Evolutionary conservation across 2,329 filamentous ascomycete genomes (phyloP), one percentile per base, ranked within the genome.

Genomic region (Microcyclospora pomicola): DNA sequence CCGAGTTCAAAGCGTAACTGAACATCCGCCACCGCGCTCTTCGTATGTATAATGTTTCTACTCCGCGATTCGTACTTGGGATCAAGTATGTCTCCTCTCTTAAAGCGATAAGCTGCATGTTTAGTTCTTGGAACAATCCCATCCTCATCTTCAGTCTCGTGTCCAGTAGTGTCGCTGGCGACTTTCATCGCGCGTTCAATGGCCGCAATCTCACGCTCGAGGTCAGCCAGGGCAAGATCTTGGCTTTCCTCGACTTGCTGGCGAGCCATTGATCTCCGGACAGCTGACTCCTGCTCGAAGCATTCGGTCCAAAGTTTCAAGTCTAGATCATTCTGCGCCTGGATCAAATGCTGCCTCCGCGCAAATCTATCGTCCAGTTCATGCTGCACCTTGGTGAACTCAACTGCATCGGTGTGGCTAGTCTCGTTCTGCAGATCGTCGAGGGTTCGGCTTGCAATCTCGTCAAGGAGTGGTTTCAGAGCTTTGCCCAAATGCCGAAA

Each of bases 381-480:
- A 3, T 60, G 54, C 47, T 68, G 64, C 38, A 80, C 59, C 6
- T 40, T 36, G 11, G 31, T 40, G 13, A 73, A 74, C 51, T 77
- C 72, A 6, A 65, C 61, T 10, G 66, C 67, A 44, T 69, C 56
- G 51, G 71, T 67, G 58, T 76, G 65, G 33, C 62, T 64, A 7
- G 69, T 59, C 6, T 70, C 64, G 36, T 75, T 66, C 43, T 74
- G 64, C 41, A 82, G 59, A 41, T 69, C 66, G 35, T 75, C 71
- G 41, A 79, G 59, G 36, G 64, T 70, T 27, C 74, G 68, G 37
- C 74, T 71, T 13, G 76, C 75, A 14, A 84, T 64, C 51, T 82
- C 77, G 41, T 76, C 73, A 11, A 82, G 63, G 9, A 75, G 68
- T 12, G 73, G 72, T 56, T 80, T 82, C 49, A 81, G 59, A 24